These are phyloP conservation scores for Tilletia setariae DNA, from an alignment of 1,284 basidiomycete genomes.

Conservation along the genomic window DNA sequence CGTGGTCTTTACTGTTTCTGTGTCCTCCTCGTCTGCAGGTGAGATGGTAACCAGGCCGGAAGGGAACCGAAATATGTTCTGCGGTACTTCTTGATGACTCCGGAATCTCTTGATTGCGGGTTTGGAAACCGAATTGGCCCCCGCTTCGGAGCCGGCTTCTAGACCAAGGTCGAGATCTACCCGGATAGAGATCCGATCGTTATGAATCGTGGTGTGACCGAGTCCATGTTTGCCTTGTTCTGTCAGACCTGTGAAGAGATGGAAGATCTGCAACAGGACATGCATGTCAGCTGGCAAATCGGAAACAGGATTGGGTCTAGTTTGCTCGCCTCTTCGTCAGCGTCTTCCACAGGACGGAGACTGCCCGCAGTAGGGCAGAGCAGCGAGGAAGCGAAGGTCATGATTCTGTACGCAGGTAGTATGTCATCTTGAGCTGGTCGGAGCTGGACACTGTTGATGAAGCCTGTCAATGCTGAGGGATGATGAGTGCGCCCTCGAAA, in stretches of 20 bases:
- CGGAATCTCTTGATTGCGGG: background rate
- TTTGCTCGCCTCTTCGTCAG: slow-evolving; percentile 1
- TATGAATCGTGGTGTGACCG: background rate
- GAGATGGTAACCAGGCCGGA: background rate
- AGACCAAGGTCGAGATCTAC: background rate
- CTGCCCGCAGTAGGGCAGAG: background rate
- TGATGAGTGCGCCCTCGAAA: too few relatives aligned
- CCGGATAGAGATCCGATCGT: background rate
- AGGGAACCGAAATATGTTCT: background rate
- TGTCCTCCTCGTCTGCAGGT: background rate
- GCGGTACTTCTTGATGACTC: background rate
- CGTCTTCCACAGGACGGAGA: slow-evolving; percentile 3
- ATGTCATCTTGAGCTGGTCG: too few relatives aligned
- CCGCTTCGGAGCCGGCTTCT: background rate
- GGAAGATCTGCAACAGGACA: slow-evolving; percentile 3
- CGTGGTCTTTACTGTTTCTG: background rate
- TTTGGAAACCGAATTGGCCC: background rate
- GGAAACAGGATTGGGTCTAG: background rate
- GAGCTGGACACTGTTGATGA: too few relatives aligned
- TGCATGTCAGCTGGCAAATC: background rate
- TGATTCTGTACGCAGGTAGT: too few relatives aligned
- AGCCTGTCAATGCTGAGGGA: too few relatives aligned
- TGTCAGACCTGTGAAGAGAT: slow-evolving; percentile 10
- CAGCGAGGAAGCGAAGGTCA: background rate
- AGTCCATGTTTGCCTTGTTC: slow-evolving; percentile 5